Evolutionary conservation across 345 rosid species (phyloP).

Genomic region (Jatropha curcas): DNA sequence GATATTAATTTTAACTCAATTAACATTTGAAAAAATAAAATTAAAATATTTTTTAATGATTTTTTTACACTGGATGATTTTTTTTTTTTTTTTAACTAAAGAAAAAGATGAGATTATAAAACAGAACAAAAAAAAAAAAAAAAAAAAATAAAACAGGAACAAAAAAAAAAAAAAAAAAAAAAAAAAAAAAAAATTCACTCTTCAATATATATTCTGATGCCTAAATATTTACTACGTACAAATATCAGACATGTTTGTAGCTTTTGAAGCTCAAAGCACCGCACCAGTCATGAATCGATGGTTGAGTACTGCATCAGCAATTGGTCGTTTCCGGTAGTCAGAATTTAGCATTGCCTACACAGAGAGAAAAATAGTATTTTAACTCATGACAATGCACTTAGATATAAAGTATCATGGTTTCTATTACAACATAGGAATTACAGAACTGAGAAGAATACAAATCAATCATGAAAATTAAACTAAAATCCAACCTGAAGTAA

Average conservation of each 20-base stretch:
- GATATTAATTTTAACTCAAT: too few species aligned
- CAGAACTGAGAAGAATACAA: background rate
- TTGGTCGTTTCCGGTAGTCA: constrained; percentile 73
- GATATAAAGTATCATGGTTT: background rate
- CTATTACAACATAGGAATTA: background rate
- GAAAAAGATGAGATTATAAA: too few species aligned
- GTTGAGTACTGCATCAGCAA: constrained; percentile 68
- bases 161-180: too few species aligned
- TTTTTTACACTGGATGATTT: too few species aligned
- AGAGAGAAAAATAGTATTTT: background rate
- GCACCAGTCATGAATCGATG: constrained; percentile 65
- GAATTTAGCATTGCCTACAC: constrained; percentile 83
- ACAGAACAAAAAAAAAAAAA: too few species aligned
- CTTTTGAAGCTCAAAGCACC: constrained; percentile 31
- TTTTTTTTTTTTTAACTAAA: too few species aligned
- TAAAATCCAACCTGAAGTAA: constrained; percentile 69
- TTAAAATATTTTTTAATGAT: too few species aligned
- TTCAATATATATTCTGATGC: background rate
- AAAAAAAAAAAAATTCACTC: background rate
- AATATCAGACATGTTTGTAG: background rate
- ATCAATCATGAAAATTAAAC: background rate
- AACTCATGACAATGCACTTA: too few species aligned
- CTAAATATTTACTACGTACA: background rate
- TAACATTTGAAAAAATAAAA: too few species aligned
- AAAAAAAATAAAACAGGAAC: too few species aligned